These are phyloP conservation scores for Ochromonas danica DNA, from an alignment of 108 stramenopile species.

Conservation along the genomic window DNA sequence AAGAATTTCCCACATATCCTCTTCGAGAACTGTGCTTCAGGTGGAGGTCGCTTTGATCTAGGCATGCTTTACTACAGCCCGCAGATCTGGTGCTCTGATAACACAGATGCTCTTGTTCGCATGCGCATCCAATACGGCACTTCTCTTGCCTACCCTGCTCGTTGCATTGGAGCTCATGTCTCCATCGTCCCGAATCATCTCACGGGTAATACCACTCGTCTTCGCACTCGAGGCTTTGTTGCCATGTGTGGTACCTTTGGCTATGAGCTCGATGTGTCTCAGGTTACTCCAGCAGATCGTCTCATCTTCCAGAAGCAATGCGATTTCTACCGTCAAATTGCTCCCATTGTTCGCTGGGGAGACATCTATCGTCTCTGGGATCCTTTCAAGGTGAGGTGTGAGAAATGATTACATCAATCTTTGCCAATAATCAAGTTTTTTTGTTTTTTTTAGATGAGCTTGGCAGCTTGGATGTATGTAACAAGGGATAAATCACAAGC, in stretches of 20 bases:
- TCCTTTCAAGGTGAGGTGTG: slow-evolving; percentile 30
- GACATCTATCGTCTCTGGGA: slow-evolving; percentile 8
- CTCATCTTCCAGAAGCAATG: not conserved
- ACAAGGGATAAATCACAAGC: not conserved
- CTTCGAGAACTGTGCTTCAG: slow-evolving; percentile 23
- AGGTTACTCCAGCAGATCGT: not conserved
- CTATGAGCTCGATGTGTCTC: slow-evolving; percentile 22
- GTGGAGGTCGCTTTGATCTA: slow-evolving; percentile 31
- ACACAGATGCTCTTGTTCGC: slow-evolving; percentile 32
- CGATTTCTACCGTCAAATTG: slow-evolving; percentile 11
- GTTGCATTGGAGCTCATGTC: slow-evolving; percentile 25
- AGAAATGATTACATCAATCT: too few relatives aligned
- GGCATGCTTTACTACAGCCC: slow-evolving; percentile 36
- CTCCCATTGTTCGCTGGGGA: not conserved
- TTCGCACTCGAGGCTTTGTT: slow-evolving; percentile 27
- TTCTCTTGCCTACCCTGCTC: slow-evolving; percentile 11
- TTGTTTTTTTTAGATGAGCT: too few relatives aligned
- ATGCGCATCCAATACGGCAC: slow-evolving; percentile 29
- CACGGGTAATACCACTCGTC: not conserved
- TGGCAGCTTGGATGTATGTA: slow-evolving; percentile 22
- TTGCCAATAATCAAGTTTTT: too few relatives aligned
- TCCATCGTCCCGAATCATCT: slow-evolving; percentile 33
- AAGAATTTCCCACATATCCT: slow-evolving; percentile 30
- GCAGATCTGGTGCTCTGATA: slow-evolving; percentile 37
- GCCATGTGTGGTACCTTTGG: slow-evolving; percentile 38